These are phyloP conservation scores for Mycena metata DNA, from an alignment of 768 basidiomycete genomes.

Conservation along the genomic window DNA sequence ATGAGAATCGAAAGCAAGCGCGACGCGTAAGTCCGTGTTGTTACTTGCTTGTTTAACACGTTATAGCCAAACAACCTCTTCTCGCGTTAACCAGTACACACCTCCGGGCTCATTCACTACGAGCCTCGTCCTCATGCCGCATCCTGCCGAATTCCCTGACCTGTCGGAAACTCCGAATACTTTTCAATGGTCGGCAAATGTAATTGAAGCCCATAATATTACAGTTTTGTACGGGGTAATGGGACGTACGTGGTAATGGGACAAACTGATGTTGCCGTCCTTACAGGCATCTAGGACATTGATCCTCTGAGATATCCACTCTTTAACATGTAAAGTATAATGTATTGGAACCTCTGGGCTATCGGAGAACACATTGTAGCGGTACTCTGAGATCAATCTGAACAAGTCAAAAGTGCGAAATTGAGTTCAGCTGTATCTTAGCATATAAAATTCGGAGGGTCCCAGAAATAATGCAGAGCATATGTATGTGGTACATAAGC, in stretches of 20 bases:
- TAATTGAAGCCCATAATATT: conserved; percentile 14
- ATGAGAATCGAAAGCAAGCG: too few relatives aligned
- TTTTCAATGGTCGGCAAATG: conserved; percentile 29
- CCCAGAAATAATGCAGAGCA: not conserved
- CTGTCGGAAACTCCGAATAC: conserved; percentile 8
- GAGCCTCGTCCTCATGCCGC: conserved; percentile 1
- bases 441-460: not conserved
- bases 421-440: not conserved
- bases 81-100: not conserved
- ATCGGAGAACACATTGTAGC: not conserved
- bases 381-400: not conserved
- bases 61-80: too few relatives aligned
- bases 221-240: too few relatives aligned
- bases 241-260: not conserved
- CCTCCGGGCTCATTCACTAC: not conserved
- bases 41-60: too few relatives aligned
- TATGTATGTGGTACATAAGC: not conserved
- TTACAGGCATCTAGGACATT: not conserved
- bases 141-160: conserved; percentile 23
- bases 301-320: not conserved
- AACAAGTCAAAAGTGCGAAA: not conserved
- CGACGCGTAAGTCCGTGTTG: too few relatives aligned
- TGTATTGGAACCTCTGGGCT: not conserved
- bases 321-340: not conserved
- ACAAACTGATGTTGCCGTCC: not conserved